phyloP scores from a whole-genome alignment of 495 filamentous ascomycete genomes.

The Sordaria brevicollis region DNA sequence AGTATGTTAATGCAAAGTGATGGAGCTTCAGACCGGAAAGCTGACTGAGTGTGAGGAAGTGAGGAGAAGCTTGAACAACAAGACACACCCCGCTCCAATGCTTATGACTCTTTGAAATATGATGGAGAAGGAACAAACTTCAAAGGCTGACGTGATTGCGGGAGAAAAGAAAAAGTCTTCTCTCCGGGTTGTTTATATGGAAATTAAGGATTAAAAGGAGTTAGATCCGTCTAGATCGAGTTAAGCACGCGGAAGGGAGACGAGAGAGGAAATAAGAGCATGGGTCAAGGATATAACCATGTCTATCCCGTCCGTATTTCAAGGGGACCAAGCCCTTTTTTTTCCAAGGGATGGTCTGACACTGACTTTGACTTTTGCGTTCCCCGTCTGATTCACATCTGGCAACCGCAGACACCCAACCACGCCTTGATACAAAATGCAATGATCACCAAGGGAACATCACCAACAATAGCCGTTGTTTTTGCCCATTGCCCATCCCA shows the following conservation, averaged over 20 bases:
- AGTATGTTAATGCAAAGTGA: not conserved
- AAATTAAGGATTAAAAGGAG: not conserved
- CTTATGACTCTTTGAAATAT: not conserved
- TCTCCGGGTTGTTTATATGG: not conserved
- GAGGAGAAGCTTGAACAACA: not conserved
- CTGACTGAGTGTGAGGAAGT: not conserved
- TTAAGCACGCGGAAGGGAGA: conserved; percentile 7
- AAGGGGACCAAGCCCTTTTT: not conserved
- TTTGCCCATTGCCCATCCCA: not conserved
- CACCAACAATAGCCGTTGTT: not conserved
- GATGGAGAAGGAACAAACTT: not conserved
- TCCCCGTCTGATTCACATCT: not conserved
- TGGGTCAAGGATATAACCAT: not conserved
- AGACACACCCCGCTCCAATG: not conserved
- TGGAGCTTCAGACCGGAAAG: not conserved
- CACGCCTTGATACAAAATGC: not conserved
- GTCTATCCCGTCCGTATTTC: not conserved
- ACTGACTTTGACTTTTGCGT: too few relatives aligned
- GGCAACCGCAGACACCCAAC: not conserved
- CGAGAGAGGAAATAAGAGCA: conserved; percentile 7
- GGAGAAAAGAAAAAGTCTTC: not conserved
- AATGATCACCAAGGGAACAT: not conserved
- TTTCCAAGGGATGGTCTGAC: not conserved
- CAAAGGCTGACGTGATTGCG: not conserved
- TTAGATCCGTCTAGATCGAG: not conserved